phyloP scores from a whole-genome alignment of 2,329 filamentous ascomycete species.

The Trichoderma polysporum region DNA sequence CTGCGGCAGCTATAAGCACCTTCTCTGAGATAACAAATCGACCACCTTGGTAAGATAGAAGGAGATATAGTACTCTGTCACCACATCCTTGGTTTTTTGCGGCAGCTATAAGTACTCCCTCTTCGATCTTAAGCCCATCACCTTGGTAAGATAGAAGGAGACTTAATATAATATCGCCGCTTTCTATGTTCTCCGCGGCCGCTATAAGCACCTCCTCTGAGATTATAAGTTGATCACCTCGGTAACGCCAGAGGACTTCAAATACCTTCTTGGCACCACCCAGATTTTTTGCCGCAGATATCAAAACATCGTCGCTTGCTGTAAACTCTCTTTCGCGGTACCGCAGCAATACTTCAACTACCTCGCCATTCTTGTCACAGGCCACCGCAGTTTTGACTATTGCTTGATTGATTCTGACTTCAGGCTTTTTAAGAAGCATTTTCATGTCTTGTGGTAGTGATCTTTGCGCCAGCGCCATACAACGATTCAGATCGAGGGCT shows the following conservation, averaged over 20 bases:
- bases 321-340: not conserved
- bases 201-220: not conserved
- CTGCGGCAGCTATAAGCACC: too few species aligned
- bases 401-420: too few species aligned
- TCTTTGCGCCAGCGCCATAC: not conserved
- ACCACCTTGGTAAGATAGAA: too few species aligned
- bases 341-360: not conserved
- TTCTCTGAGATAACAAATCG: too few species aligned
- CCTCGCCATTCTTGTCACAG: not conserved
- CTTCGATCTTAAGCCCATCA: too few species aligned
- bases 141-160: not conserved
- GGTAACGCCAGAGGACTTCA: not conserved
- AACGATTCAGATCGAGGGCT: not conserved
- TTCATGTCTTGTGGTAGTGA: not conserved
- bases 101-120: not conserved
- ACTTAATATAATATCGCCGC: not conserved
- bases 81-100: not conserved
- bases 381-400: not conserved
- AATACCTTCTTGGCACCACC: not conserved
- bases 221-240: too few species aligned
- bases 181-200: too few species aligned
- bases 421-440: not conserved
- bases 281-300: not conserved
- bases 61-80: not conserved
- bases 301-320: rapidly evolving